A percentile compares a stretch with the other conserved stretches of the same genome.
phyloP scores from a whole-genome alignment of 1,139 yeast genomes.

The Yamadazyma siamensis region DNA sequence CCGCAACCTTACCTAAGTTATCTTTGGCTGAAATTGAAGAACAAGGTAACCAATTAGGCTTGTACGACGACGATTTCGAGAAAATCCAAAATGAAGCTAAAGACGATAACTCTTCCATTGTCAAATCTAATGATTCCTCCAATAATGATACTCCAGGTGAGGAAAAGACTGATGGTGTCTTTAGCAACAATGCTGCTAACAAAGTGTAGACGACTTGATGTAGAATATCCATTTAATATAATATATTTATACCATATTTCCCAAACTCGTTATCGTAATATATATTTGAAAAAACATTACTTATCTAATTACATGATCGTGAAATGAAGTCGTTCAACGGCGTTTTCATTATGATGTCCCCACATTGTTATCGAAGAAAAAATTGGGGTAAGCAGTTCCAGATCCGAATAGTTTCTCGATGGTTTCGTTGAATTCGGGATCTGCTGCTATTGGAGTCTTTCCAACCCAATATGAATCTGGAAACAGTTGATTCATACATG shows the following conservation, averaged over 20 bases:
- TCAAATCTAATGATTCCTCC: constrained; percentile 11
- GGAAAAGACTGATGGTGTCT: constrained; percentile 9
- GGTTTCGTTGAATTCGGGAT: constrained; percentile 9
- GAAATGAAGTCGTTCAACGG: no score
- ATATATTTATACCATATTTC: neutral
- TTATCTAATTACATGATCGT: neutral
- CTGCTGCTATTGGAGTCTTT: constrained; percentile 1
- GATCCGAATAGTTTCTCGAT: constrained; percentile 12
- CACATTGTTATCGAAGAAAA: constrained; percentile 36
- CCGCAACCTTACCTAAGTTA: constrained; percentile 46
- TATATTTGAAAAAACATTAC: no score
- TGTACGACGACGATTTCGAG: constrained; percentile 40
- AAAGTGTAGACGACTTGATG: constrained; percentile 13
- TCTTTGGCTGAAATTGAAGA: constrained; percentile 41
- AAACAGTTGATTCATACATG: no score
- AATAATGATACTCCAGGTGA: constrained; percentile 5
- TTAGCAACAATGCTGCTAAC: constrained; percentile 9
- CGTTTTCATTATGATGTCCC: constrained; percentile 15
- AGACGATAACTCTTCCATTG: constrained; percentile 24
- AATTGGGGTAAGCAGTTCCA: constrained; percentile 27
- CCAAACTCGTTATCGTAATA: no score
- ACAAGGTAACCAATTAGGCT: constrained; percentile 45
- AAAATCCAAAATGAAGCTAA: constrained; percentile 31
- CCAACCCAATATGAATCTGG: constrained; percentile 1
- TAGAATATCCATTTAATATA: neutral